A percentile compares a stretch with the other conserved stretches of the same genome.
Evolutionary conservation across 371 early-diverging fungal species (phyloP).

Genomic region (Lichtheimia ornata): DNA sequence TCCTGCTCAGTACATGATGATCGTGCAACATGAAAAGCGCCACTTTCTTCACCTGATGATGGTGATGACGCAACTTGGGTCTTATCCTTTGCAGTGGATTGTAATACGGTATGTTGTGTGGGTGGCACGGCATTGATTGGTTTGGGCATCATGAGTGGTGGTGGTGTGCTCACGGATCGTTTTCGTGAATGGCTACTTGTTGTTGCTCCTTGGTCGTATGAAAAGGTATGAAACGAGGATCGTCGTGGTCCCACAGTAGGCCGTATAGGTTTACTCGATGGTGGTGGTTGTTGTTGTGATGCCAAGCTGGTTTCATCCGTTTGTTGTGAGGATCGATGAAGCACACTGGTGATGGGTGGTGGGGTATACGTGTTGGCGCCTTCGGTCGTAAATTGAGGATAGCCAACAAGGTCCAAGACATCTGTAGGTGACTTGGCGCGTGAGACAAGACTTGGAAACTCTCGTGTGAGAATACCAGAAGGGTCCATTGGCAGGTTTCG

Average conservation of each 20-base stretch:
- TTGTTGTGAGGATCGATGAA: not conserved
- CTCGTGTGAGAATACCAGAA: slow-evolving; percentile 10
- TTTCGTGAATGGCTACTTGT: not conserved
- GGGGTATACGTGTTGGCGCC: not conserved
- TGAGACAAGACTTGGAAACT: slow-evolving; percentile 7
- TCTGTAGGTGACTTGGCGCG: slow-evolving; percentile 18
- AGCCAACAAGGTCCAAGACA: slow-evolving; percentile 17
- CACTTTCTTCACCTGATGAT: slow-evolving; percentile 3
- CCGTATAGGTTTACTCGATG: not conserved
- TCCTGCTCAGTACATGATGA: not conserved
- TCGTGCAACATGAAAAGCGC: not conserved
- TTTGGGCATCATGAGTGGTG: slow-evolving; percentile 7
- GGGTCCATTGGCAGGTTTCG: not conserved
- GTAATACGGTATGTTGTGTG: not conserved
- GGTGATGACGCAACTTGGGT: slow-evolving; percentile 2
- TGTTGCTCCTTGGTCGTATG: not conserved
- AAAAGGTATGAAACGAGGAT: slow-evolving; percentile 8
- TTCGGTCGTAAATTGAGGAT: slow-evolving; percentile 6
- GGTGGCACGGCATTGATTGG: slow-evolving; percentile 6
- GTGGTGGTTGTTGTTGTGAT: slow-evolving; percentile 1
- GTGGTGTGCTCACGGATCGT: slow-evolving; percentile 1
- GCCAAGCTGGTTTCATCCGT: not conserved
- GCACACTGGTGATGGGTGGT: not conserved
- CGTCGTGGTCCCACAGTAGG: slow-evolving; percentile 8
- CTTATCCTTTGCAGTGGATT: slow-evolving; percentile 6